Conservation (phyloP, 495 filamentous ascomycete species). For the Talaromyces borbonicus region DNA sequence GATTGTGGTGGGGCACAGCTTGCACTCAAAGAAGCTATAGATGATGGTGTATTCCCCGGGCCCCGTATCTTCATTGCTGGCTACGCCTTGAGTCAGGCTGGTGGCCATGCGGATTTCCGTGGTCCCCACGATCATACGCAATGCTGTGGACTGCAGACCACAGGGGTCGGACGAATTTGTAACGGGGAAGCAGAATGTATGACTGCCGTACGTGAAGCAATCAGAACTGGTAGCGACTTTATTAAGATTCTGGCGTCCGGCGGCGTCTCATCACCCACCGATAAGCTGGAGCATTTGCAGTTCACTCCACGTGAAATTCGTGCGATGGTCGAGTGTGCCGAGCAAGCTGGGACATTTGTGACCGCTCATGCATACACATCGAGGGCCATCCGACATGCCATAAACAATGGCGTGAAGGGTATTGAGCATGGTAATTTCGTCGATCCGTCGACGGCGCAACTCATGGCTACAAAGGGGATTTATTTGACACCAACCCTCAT, state of each 20-base stretch:
- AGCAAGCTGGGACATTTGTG: constrained; percentile 39
- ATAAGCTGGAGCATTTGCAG: constrained; percentile 38
- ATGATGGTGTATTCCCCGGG: constrained; percentile 38
- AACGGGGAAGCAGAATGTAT: constrained; percentile 44
- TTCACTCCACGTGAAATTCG: constrained; percentile 43
- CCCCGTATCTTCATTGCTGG: constrained; percentile 37
- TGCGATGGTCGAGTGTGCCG: constrained; percentile 37
- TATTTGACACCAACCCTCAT: constrained; percentile 45
- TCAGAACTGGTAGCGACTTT: constrained; percentile 43
- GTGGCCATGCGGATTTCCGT: constrained; percentile 45
- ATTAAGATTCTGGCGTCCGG: constrained; percentile 50
- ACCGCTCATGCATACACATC: constrained; percentile 47
- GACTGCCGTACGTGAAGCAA: constrained; percentile 38
- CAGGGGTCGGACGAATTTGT: constrained; percentile 28
- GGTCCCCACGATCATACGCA: constrained; percentile 21
- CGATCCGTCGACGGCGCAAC: constrained; percentile 36
- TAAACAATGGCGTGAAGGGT: constrained; percentile 44
- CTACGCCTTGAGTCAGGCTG: constrained; percentile 40
- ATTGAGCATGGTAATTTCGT: constrained; percentile 50
- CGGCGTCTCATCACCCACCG: constrained; percentile 42
- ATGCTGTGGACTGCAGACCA: constrained; percentile 33
- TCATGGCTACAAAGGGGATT: constrained; percentile 34
- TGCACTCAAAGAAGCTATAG: constrained; percentile 41
- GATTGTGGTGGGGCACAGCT: constrained; percentile 43
- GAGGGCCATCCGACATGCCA: constrained; percentile 38